These are phyloP conservation scores for Penicillium sp. DNA, from an alignment of 2,329 filamentous ascomycete species.

Conservation along the genomic window DNA sequence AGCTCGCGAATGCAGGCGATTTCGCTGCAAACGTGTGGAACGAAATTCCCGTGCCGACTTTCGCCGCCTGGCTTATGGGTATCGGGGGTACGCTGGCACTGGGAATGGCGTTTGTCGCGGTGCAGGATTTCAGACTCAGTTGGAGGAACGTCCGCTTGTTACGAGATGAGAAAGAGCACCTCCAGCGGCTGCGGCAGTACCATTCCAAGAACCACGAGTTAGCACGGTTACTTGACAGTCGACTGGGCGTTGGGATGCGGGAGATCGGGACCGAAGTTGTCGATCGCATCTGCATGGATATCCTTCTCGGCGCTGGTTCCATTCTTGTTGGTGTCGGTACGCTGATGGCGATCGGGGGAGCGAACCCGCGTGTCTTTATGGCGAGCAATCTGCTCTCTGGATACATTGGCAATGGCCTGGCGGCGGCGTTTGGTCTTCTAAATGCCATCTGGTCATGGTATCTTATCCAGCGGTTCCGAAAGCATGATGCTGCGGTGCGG, in stretches of 20 bases:
- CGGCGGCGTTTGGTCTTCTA: conserved; percentile 48
- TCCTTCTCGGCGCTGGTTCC: conserved; percentile 48
- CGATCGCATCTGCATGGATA: conserved; percentile 51
- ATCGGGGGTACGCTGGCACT: conserved; percentile 50
- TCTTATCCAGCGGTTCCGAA: conserved; percentile 41
- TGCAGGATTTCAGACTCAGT: conserved; percentile 44
- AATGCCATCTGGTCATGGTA: conserved; percentile 49
- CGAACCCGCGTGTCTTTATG: conserved; percentile 39
- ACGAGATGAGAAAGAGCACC: conserved; percentile 37
- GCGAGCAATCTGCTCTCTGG: conserved; percentile 54
- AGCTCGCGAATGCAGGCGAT: conserved; percentile 54
- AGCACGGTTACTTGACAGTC: conserved; percentile 30
- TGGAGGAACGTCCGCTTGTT: conserved; percentile 48
- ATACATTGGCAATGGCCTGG: conserved; percentile 52
- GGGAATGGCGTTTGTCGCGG: conserved; percentile 44
- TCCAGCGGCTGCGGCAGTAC: conserved; percentile 23
- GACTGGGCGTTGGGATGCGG: conserved; percentile 45
- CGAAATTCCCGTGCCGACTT: conserved; percentile 46
- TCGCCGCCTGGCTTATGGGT: conserved; percentile 51
- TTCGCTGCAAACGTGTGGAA: conserved; percentile 59
- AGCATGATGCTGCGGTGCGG: conserved; percentile 29
- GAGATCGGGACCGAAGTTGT: conserved; percentile 51
- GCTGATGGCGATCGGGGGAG: conserved; percentile 52
- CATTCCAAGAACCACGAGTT: conserved; percentile 19
- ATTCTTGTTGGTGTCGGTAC: conserved; percentile 51